A percentile compares a stretch with the other conserved stretches of the same genome.
Conservation (phyloP, 1,284 basidiomycete species). For the Meira miltonrushii region DNA sequence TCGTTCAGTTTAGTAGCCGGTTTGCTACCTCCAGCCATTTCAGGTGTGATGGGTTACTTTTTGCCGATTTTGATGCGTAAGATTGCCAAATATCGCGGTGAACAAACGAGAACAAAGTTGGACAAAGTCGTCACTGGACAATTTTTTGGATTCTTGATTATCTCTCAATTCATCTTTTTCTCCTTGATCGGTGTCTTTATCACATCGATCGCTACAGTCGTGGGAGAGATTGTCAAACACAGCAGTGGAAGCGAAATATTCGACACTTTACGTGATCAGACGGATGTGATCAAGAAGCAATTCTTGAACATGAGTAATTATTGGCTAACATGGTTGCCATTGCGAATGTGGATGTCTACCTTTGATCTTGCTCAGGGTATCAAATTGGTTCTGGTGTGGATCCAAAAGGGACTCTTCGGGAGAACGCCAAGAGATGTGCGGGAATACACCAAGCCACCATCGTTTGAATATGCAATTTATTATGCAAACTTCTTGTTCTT, state of each 20-base stretch:
- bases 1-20: conserved; percentile 45
- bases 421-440: conserved; percentile 91
- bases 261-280: conserved; percentile 22
- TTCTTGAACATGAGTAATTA: conserved; percentile 47
- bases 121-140: conserved; percentile 37
- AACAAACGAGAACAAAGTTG: conserved; percentile 35
- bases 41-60: conserved; percentile 36
- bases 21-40: conserved; percentile 44
- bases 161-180: conserved; percentile 50
- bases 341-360: conserved; percentile 85
- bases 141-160: conserved; percentile 46
- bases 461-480: conserved; percentile 84
- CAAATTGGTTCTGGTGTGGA: conserved; percentile 77
- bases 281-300: conserved; percentile 35
- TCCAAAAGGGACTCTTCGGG: conserved; percentile 77
- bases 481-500: conserved; percentile 57
- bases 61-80: conserved; percentile 45
- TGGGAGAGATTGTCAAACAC: conserved; percentile 26
- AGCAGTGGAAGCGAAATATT: conserved; percentile 25
- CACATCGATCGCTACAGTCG: conserved; percentile 30
- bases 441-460: conserved; percentile 90
- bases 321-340: conserved; percentile 52
- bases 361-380: conserved; percentile 94
- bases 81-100: conserved; percentile 48
- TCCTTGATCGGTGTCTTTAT: conserved; percentile 47